Evolutionary conservation across 208 protist genomes (phyloP).

Genomic region (Wallacemonas collosoma): DNA sequence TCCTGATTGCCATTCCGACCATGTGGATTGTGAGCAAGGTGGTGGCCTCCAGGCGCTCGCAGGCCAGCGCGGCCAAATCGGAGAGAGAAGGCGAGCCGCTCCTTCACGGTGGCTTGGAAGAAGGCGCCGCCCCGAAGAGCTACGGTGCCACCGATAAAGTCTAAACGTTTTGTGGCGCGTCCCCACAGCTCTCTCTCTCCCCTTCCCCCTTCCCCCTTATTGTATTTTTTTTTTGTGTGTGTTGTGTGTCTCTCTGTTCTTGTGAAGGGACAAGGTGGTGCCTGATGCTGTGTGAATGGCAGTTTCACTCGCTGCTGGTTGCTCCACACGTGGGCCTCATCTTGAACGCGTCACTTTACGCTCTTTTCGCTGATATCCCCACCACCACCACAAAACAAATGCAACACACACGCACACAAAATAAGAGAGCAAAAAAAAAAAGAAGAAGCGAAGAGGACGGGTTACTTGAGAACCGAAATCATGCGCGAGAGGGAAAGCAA

Average conservation of each 20-base stretch:
- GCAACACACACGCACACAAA: too few species aligned
- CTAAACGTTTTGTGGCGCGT: neutral
- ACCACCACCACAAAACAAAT: neutral
- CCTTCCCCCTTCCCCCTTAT: neutral
- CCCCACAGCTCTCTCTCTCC: neutral
- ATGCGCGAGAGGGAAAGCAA: too few species aligned
- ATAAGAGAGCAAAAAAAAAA: too few species aligned
- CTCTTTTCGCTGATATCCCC: neutral
- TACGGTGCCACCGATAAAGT: slow-evolving; percentile 16
- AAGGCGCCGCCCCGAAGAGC: neutral
- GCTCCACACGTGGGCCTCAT: neutral
- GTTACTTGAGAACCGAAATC: too few species aligned
- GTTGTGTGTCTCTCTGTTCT: neutral
- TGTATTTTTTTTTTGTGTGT: neutral
- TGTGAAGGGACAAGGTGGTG: neutral
- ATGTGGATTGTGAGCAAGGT: slow-evolving; percentile 23
- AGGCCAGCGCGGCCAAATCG: neutral
- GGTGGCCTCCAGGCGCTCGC: neutral
- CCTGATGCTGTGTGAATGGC: neutral
- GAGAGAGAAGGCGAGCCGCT: slow-evolving; percentile 10
- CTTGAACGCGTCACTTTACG: neutral
- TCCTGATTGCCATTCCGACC: slow-evolving; percentile 34
- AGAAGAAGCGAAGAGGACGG: too few species aligned
- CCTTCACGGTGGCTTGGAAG: neutral
- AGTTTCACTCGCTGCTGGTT: neutral